Percentiles rank a stretch among this genome's conserved stretches.
phyloP scores from a whole-genome alignment of 352 stramenopile species.

The Globisporangium emineosum region DNA sequence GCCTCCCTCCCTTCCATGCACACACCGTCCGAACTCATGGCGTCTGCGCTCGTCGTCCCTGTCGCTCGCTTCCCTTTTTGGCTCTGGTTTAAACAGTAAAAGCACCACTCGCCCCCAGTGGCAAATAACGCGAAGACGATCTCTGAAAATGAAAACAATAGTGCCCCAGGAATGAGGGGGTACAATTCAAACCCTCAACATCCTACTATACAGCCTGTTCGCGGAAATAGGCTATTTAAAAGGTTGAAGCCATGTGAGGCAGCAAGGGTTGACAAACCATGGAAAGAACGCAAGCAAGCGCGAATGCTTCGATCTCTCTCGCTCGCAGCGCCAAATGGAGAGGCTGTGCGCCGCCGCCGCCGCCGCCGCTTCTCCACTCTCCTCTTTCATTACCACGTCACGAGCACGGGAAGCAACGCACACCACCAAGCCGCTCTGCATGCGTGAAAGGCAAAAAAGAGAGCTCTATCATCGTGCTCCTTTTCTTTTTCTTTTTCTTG shows the following conservation, averaged over 20 bases:
- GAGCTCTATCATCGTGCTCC: background rate
- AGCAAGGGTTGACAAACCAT: background rate
- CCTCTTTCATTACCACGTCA: background rate
- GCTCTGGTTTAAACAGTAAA: background rate
- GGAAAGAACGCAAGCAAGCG: background rate
- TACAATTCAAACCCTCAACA: background rate
- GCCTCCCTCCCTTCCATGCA: background rate
- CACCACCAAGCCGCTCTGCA: too few relatives aligned
- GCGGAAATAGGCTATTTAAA: background rate
- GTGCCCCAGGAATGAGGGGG: background rate
- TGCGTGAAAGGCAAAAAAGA: background rate
- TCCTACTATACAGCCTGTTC: background rate
- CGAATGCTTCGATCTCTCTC: too few relatives aligned
- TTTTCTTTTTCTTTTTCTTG: background rate
- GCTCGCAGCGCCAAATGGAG: too few relatives aligned
- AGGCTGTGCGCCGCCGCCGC: too few relatives aligned
- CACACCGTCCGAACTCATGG: conserved; percentile 63
- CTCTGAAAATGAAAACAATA: background rate
- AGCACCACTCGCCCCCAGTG: background rate
- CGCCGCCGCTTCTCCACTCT: too few relatives aligned
- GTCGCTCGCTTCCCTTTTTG: background rate
- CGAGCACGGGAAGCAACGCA: too few relatives aligned
- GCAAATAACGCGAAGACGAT: conserved; percentile 5
- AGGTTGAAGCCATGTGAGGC: conserved; percentile 6
- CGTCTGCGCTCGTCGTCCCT: conserved; percentile 18